Base-by-base conservation (phyloP, 805 yeast genomes). In the Komagataella mondaviorum region DNA sequence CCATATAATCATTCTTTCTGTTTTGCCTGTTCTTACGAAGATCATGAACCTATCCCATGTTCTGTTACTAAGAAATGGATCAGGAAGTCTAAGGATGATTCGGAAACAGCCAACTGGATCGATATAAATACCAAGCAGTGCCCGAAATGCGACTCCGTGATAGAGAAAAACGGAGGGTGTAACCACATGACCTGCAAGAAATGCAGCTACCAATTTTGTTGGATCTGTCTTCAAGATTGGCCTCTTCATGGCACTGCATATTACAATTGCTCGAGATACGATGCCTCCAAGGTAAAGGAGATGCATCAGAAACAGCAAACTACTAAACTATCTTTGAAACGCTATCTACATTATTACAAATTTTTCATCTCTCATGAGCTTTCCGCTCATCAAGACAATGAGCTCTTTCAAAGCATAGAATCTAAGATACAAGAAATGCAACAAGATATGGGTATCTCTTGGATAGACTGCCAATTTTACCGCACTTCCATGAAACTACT, bases 91-190 rank as follows among this genome's bases (percentile, higher is more conserved):
- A 74, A 75, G 54, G 93, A 88, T 61, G 98, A 93, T 62, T 80
- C 93, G 0, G 96, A 87, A 58, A 88, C 96, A 14, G 75, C 83
- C 2, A 79, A 83, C 59, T 93, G 98, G 97, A 81, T 93, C 22
- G 73, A 80, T 3, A 80, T 85, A 3, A 83, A 91, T 63, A 88
- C 99, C 1, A 83, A 88, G 57, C 77, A 78, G 47, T 93, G 99
- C 64, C 95, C 96, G 0, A 78, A 78, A 60, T 93, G 99, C 69
- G 69, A 70, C 7, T 70, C 88, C 1, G 71, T 80, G 24, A 93
- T 91, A 55, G 97, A 93, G 62, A 89, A 91, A 60, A 85, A 85
- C 62, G 98, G 97, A 20, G 99, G 99, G 0, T 93, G 99, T 68
- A 91, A 91, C 66, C 99, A 93, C 67, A 91, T 93, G 96, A 76